Conservation (phyloP, 352 stramenopile genomes). For the Blastocystis sp. region DNA sequence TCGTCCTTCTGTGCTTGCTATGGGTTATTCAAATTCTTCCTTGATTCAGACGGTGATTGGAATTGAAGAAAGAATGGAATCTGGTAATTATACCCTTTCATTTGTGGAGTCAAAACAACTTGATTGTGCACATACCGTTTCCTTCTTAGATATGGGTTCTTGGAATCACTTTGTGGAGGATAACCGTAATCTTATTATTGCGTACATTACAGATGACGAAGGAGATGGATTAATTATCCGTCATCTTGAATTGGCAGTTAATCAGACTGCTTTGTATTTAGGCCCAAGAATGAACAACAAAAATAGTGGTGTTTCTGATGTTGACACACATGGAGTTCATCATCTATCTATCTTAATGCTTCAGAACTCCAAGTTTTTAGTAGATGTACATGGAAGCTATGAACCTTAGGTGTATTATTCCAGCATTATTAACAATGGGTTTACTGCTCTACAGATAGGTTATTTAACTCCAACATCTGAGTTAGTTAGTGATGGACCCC, state of each 20-base stretch:
- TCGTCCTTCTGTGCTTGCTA: not conserved
- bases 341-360: conserved; percentile 25
- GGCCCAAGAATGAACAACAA: conserved; percentile 40
- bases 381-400: not conserved
- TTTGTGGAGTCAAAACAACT: not conserved
- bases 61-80: not conserved
- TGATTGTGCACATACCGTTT: not conserved
- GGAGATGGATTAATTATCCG: conserved; percentile 6
- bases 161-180: not conserved
- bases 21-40: not conserved
- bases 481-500: conserved; percentile 24
- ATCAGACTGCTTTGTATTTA: not conserved
- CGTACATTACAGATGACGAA: not conserved
- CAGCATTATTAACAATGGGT: conserved; percentile 49
- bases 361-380: conserved; percentile 20
- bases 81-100: not conserved
- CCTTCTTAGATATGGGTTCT: conserved; percentile 21
- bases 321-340: conserved; percentile 15
- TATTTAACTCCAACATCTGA: conserved; percentile 1
- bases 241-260: not conserved
- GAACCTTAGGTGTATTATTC: conserved; percentile 44
- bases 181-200: not conserved
- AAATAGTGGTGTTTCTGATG: not conserved
- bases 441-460: conserved; percentile 27
- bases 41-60: not conserved